A percentile compares a stretch with the other conserved stretches of the same genome.
These are phyloP conservation scores for Trametes hirsuta DNA, from an alignment of 1,284 basidiomycete species.

Conservation along the genomic window DNA sequence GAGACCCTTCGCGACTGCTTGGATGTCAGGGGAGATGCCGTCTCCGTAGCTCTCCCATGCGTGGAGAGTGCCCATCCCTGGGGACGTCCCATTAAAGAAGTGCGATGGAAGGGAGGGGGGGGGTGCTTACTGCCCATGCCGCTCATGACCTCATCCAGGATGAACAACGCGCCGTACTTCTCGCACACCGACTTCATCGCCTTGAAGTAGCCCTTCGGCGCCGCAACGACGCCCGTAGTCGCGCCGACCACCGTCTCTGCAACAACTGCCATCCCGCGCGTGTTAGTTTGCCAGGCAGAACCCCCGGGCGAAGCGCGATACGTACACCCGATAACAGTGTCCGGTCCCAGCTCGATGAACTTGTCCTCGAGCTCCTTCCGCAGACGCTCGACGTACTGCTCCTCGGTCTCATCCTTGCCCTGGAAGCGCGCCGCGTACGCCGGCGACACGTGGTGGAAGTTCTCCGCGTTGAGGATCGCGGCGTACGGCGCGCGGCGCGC, in stretches of 20 bases:
- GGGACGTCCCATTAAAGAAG: neutral
- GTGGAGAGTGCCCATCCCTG: slow-evolving; percentile 84
- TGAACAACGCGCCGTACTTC: slow-evolving; percentile 84
- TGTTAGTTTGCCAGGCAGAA: neutral
- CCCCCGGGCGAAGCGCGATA: slow-evolving; percentile 3
- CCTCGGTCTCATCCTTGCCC: slow-evolving; percentile 68
- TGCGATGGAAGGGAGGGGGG: neutral
- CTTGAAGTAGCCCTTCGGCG: slow-evolving; percentile 81
- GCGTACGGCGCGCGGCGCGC: slow-evolving; percentile 68
- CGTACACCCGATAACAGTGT: slow-evolving; percentile 80
- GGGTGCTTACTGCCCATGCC: slow-evolving; percentile 77
- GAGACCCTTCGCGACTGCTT: slow-evolving; percentile 85
- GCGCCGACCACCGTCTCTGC: slow-evolving; percentile 87
- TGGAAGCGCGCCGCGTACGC: slow-evolving; percentile 85
- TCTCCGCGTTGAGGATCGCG: slow-evolving; percentile 59
- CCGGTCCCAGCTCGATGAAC: slow-evolving; percentile 78
- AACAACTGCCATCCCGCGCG: slow-evolving; percentile 54
- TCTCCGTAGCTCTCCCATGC: slow-evolving; percentile 86
- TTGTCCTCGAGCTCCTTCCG: slow-evolving; percentile 82
- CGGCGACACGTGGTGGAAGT: slow-evolving; percentile 83
- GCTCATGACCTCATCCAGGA: slow-evolving; percentile 86
- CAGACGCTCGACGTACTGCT: slow-evolving; percentile 75
- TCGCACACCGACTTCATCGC: slow-evolving; percentile 88
- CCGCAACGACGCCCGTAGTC: slow-evolving; percentile 72
- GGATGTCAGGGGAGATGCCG: slow-evolving; percentile 75